Evolutionary conservation across 1,284 basidiomycete species (phyloP).

Genomic region (Cryptococcus sp.): DNA sequence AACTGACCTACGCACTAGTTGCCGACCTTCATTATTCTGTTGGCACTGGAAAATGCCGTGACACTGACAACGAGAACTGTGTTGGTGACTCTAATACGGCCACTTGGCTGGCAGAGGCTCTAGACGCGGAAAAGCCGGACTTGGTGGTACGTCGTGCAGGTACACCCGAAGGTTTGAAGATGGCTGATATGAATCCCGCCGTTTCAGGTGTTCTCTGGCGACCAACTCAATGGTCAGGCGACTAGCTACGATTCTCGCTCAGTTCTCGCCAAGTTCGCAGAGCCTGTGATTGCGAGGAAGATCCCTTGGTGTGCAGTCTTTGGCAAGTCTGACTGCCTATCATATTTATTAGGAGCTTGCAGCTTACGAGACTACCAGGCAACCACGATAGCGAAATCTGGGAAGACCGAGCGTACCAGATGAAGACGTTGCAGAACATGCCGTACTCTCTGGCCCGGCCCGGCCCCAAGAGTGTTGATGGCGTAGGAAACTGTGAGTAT

Average conservation of each 20-base stretch:
- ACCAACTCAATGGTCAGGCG: conserved; percentile 76
- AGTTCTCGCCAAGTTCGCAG: conserved; percentile 81
- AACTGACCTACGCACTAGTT: conserved; percentile 45
- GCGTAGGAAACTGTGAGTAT: conserved; percentile 71
- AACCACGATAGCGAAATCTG: conserved; percentile 83
- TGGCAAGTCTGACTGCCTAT: conserved; percentile 43
- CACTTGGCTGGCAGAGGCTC: conserved; percentile 62
- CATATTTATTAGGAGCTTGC: no score
- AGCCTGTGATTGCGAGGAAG: conserved; percentile 65
- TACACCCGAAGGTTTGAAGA: conserved; percentile 26
- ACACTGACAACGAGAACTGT: conserved; percentile 55
- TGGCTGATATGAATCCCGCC: neutral
- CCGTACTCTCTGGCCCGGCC: conserved; percentile 77
- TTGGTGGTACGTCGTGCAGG: conserved; percentile 60
- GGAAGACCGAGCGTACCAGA: conserved; percentile 59
- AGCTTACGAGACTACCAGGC: conserved; percentile 41
- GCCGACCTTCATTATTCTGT: conserved; percentile 87
- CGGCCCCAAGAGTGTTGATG: conserved; percentile 78
- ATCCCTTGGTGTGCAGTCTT: conserved; percentile 89
- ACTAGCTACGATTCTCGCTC: conserved; percentile 83
- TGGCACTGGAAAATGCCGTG: conserved; percentile 65
- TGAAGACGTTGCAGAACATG: conserved; percentile 68
- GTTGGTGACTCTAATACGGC: conserved; percentile 70
- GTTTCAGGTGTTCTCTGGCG: conserved; percentile 62
- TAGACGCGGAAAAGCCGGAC: conserved; percentile 84